phyloP scores from a whole-genome alignment of 352 stramenopile genomes.

The Globisporangium ultimum region DNA sequence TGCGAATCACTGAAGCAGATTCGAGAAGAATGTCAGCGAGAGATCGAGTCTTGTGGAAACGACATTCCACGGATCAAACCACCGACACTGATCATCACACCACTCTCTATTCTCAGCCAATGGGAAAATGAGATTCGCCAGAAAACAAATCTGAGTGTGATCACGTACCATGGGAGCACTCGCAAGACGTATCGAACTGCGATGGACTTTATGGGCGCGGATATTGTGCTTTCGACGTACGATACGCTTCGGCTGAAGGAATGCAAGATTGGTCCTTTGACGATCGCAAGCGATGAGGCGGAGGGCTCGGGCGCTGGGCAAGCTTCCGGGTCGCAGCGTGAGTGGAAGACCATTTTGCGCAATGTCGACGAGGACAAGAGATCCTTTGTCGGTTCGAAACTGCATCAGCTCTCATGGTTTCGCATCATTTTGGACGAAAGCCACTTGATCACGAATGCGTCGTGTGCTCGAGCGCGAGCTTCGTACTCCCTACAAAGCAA shows the following conservation, averaged over 20 bases:
- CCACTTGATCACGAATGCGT: constrained; percentile 87
- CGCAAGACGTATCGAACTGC: constrained; percentile 61
- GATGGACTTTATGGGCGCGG: constrained; percentile 75
- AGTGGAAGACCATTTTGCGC: constrained; percentile 13
- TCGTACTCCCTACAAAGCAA: constrained; percentile 65
- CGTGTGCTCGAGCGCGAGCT: constrained; percentile 53
- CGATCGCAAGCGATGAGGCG: constrained; percentile 16
- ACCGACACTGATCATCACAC: constrained; percentile 76
- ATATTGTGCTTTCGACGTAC: constrained; percentile 80
- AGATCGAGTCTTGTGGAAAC: constrained; percentile 7
- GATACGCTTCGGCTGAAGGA: constrained; percentile 74
- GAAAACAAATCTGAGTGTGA: constrained; percentile 73
- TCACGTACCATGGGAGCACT: constrained; percentile 65
- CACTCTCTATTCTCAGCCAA: constrained; percentile 81
- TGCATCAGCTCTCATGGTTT: constrained; percentile 80
- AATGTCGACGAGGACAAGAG: constrained; percentile 9
- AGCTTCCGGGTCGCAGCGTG: constrained; percentile 1
- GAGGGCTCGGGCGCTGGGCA: constrained; percentile 7
- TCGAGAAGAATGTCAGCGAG: constrained; percentile 24
- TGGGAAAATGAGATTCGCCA: constrained; percentile 82
- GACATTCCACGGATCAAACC: constrained; percentile 37
- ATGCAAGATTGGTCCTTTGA: constrained; percentile 44
- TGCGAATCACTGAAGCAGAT: constrained; percentile 55
- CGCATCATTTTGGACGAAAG: constrained; percentile 88
- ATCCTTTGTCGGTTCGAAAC: constrained; percentile 46